A percentile compares a stretch with the other conserved stretches of the same genome.
phyloP scores from a whole-genome alignment of 2,329 filamentous ascomycete species.

The Colletotrichum sp. region DNA sequence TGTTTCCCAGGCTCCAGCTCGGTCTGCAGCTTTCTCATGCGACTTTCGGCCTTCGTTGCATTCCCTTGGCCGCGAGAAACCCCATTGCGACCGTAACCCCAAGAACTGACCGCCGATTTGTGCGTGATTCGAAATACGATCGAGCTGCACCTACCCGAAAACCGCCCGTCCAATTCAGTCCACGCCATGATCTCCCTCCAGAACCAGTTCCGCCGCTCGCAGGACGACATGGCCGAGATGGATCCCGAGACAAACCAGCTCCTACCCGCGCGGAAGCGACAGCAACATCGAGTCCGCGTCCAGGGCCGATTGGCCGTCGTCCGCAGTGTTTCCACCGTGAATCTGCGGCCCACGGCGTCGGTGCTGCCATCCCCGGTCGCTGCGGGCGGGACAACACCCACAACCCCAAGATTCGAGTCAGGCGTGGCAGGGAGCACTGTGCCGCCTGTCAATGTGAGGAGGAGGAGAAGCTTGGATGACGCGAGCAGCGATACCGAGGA shows the following conservation, averaged over 20 bases:
- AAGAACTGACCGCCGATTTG: not conserved
- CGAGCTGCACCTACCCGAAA: not conserved
- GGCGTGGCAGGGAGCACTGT: constrained; percentile 21
- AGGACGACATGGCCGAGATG: constrained; percentile 22
- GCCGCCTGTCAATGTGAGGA: not conserved
- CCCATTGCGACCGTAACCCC: not conserved
- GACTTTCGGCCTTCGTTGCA: not conserved
- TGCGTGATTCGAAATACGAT: not conserved
- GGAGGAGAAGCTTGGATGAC: constrained; percentile 25
- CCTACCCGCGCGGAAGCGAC: constrained; percentile 28
- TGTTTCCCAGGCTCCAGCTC: not conserved
- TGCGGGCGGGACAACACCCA: not conserved
- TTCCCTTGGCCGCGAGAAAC: not conserved
- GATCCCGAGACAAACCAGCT: constrained; percentile 35
- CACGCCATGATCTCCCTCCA: not conserved
- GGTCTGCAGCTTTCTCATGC: not conserved
- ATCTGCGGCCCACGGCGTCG: constrained; percentile 20
- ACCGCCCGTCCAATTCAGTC: not conserved
- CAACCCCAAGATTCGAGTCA: constrained; percentile 20
- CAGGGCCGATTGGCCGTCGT: constrained; percentile 40
- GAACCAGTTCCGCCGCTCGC: constrained; percentile 9
- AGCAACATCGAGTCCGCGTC: constrained; percentile 37
- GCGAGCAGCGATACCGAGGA: constrained; percentile 18
- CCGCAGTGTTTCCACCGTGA: constrained; percentile 35
- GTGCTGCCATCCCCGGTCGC: constrained; percentile 1